Percentiles rank a stretch among this genome's conserved stretches.
Conservation (phyloP, 2,329 filamentous ascomycete species). For the Talaromyces islandicus region DNA sequence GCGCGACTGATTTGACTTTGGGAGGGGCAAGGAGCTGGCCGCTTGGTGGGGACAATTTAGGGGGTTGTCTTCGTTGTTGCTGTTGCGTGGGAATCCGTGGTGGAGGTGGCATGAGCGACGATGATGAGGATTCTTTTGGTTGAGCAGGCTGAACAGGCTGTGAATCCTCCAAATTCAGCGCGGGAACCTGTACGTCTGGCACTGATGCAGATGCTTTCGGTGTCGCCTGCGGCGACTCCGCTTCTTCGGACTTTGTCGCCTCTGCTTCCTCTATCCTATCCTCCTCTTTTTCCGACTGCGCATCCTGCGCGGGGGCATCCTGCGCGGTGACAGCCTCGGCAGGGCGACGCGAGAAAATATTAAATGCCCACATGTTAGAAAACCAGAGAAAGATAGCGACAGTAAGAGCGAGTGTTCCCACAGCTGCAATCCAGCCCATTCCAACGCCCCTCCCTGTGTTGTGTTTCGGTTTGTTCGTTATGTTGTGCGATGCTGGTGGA, state of each 20-base stretch:
- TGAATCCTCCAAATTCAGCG: conserved; percentile 23
- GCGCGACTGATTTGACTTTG: conserved; percentile 20
- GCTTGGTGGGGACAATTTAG: conserved; percentile 2
- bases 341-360: conserved; percentile 12
- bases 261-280: conserved; percentile 10
- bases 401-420: conserved; percentile 33
- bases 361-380: conserved; percentile 23
- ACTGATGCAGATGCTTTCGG: conserved; percentile 30
- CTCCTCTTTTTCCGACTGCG: neutral
- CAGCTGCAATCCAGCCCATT: conserved; percentile 35
- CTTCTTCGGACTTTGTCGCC: neutral
- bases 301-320: neutral
- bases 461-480: neutral
- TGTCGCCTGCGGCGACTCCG: conserved; percentile 23
- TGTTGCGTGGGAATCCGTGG: conserved; percentile 16
- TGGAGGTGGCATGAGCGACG: conserved; percentile 27
- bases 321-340: neutral
- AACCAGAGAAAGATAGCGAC: conserved; percentile 28
- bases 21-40: conserved; percentile 20
- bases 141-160: neutral
- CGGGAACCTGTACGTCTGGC: conserved; percentile 24
- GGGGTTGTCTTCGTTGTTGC: conserved; percentile 11
- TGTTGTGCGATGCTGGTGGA: neutral
- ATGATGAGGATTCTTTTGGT: conserved; percentile 11
- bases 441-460: neutral